phyloP scores from a whole-genome alignment of 2,329 filamentous ascomycete species.

The Pyricularia grisea region DNA sequence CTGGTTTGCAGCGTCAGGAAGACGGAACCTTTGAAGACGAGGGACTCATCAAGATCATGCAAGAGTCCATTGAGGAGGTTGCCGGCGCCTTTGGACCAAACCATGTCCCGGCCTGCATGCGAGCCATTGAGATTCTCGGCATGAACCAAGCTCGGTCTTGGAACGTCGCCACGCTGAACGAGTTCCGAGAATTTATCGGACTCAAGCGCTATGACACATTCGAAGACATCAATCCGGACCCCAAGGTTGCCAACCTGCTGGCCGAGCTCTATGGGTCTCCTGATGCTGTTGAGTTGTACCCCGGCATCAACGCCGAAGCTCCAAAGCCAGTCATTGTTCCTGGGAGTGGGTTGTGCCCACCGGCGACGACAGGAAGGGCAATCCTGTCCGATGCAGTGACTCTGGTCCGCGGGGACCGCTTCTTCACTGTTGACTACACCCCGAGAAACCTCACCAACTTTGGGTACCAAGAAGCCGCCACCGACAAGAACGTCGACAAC shows the following conservation, averaged over 20 bases:
- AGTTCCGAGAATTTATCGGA: conserved; percentile 42
- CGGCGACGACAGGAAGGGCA: conserved; percentile 36
- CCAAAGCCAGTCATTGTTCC: conserved; percentile 40
- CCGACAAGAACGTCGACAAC: conserved; percentile 25
- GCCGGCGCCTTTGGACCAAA: conserved; percentile 42
- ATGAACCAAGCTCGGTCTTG: conserved; percentile 35
- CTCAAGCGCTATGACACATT: conserved; percentile 38
- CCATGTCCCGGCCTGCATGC: conserved; percentile 33
- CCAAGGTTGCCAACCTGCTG: conserved; percentile 31
- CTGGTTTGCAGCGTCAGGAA: conserved; percentile 31
- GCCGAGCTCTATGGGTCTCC: conserved; percentile 39
- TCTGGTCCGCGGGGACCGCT: conserved; percentile 53
- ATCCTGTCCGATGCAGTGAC: conserved; percentile 54
- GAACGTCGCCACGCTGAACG: conserved; percentile 42
- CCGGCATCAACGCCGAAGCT: conserved; percentile 45
- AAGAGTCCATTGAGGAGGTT: conserved; percentile 36
- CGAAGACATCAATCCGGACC: conserved; percentile 41
- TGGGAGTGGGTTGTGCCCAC: conserved; percentile 37
- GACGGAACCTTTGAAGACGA: conserved; percentile 30
- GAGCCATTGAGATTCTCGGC: conserved; percentile 36
- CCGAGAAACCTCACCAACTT: conserved; percentile 56
- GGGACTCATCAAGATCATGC: conserved; percentile 44
- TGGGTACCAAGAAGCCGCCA: conserved; percentile 38
- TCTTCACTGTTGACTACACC: conserved; percentile 54
- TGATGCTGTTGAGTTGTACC: conserved; percentile 47